Evolutionary conservation across 371 early-diverging fungal species (phyloP), one percentile per base, ranked within the genome.

Genomic region (Batrachochytrium dendrobatidis): DNA sequence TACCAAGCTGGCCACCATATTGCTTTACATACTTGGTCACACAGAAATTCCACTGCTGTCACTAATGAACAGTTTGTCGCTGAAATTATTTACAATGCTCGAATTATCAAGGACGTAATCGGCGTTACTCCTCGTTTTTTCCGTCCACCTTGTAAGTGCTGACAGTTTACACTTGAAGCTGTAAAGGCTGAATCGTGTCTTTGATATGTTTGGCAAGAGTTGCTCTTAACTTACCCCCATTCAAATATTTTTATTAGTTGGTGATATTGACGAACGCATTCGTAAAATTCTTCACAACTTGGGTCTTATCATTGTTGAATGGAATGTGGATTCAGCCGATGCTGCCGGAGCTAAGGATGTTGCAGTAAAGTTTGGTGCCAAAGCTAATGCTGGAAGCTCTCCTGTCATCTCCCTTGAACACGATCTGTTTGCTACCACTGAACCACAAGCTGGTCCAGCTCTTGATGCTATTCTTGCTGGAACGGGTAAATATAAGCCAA

Each of bases 61-160:
- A 76, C 83, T 29, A 86, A 88, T 70, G 78, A 83, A 53, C 82
- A 86, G 65, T 80, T 90, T 48, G 72, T 89, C 34, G 86, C 88
- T 60, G 90, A 89, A 64, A 65, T 87, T 34, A 17, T 55, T 15
- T 60, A 30, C 39, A 53, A 39, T 39, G 51, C 51, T 32, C 28
- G n/a, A 22, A n/a, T n/a, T 51, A 32, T 51, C 3, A 4, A 24
- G 8, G 28, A 51, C 30, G 51, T 51, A 28, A 24, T 51, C 32
- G 51, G 51, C 51, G 30, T 51, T 3, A 51, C 51, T 12, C 51
- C 51, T 7, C 24, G 28, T n/a, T 8, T 51, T 24, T 3, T 51
- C 28, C 4, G 51, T 4, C 51, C 51, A 17, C 51, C 51, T 3
- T 51, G 51, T 51, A 32, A 51, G 51, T 24, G n/a, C 39, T n/a